Base-by-base conservation (phyloP, 352 stramenopile genomes). In the Detonula confervacea region DNA sequence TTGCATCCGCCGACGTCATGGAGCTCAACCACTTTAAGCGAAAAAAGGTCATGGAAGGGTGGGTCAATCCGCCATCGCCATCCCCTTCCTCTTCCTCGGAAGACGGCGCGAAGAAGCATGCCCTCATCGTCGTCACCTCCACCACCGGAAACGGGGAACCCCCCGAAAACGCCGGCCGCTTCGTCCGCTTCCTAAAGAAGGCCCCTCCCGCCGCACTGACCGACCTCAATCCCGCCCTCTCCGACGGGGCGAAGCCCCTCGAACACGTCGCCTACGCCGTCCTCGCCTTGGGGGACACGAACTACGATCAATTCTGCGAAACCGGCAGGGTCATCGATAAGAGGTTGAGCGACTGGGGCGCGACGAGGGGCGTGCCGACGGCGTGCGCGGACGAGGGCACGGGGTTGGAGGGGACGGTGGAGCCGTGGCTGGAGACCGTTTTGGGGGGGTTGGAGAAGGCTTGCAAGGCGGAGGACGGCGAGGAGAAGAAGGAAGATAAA, bases 231-330 rank as follows among this genome's bases (percentile, higher is more conserved):
- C 25, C 29, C n/a, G 12, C 27, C 35, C 11, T 27, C 8, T n/a
- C n/a, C n/a, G n/a, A n/a, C n/a, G n/a, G n/a, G n/a, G 9, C 20
- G 0, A 42, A 18, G 18, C 72, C 87, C 51, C 91, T 98, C 29
- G 59, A 76, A 54, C 91, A 94, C 37, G 73, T 97, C 0, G 65
- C 71, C 6, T 98, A 93, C 84, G 92, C 91, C 22, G 95, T 98
- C 24, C 90, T 98, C 3, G 96, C 81, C 6, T 86, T 98, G 4
- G 96, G 96, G 24, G 96, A 98, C 84, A 98, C 96, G 44, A 98
- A 98, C 87, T 98, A 98, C 80, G 95, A 98, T 89, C 93, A 97
- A 81, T 98, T 98, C 68, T 98, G 96, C 83, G 95, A 96, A 54
- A 94, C 94, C 73, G 95, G 93, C 22, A 97, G 97, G 68, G 83